A percentile compares a stretch with the other conserved stretches of the same genome.
Evolutionary conservation across 164 flowering plant species (phyloP).

Genomic region (Piper betle): DNA sequence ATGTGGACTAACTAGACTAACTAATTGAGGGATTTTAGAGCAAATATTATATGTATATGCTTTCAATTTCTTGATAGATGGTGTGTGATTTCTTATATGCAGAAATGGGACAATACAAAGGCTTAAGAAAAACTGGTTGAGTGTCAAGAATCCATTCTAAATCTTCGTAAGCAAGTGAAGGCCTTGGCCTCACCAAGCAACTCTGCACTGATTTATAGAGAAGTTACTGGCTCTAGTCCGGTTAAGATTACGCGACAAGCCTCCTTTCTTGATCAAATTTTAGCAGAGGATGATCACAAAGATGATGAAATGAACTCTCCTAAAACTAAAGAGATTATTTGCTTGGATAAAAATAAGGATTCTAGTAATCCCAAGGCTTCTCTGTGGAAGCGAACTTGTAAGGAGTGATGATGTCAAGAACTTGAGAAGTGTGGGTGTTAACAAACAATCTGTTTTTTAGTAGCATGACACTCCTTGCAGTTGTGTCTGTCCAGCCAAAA

Average conservation of each 20-base stretch:
- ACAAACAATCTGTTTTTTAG: slow-evolving; percentile 6
- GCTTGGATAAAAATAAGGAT: slow-evolving; percentile 16
- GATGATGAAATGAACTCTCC: slow-evolving; percentile 22
- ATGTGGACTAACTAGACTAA: too few relatives aligned
- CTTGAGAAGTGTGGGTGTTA: slow-evolving; percentile 5
- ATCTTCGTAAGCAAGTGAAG: slow-evolving; percentile 53
- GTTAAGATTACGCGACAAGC: slow-evolving; percentile 18
- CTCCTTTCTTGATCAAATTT: slow-evolving; percentile 60
- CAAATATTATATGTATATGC: neutral
- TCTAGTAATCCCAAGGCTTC: slow-evolving; percentile 6
- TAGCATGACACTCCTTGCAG: slow-evolving; percentile 25
- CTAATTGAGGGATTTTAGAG: neutral
- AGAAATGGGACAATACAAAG: slow-evolving; percentile 67
- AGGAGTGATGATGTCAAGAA: neutral
- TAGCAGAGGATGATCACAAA: slow-evolving; percentile 38
- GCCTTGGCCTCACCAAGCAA: slow-evolving; percentile 39
- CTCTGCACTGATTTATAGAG: slow-evolving; percentile 21
- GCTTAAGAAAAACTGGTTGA: slow-evolving; percentile 63
- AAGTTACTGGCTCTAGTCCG: slow-evolving; percentile 9
- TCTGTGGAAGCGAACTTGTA: slow-evolving; percentile 7
- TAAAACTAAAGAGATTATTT: slow-evolving; percentile 23
- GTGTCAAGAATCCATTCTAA: slow-evolving; percentile 47
- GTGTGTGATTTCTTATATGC: slow-evolving; percentile 8
- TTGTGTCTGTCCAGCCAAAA: slow-evolving; percentile 47
- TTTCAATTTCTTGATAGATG: neutral